Conservation (phyloP, 805 yeast genomes). For the Yamadazyma takamatsuzukensis region DNA sequence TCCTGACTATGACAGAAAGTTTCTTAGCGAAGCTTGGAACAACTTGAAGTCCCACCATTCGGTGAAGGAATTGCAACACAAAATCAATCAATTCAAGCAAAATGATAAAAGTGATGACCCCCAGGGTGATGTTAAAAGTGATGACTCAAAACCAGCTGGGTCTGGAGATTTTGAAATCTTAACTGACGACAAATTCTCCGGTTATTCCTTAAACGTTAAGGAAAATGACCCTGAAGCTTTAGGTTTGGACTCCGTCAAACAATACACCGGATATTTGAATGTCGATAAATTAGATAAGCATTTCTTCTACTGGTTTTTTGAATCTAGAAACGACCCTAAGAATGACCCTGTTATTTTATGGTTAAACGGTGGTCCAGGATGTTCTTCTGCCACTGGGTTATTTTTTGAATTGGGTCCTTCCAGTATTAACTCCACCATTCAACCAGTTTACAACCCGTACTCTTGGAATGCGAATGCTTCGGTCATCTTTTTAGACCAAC, state of each 20-base stretch:
- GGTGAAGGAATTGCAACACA: slow-evolving; percentile 8
- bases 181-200: slow-evolving; percentile 18
- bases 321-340: slow-evolving; percentile 81
- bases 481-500: slow-evolving; percentile 89
- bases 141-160: no score
- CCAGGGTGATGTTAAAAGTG: neutral
- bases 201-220: slow-evolving; percentile 28
- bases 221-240: slow-evolving; percentile 31
- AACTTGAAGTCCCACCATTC: no score
- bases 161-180: slow-evolving; percentile 19
- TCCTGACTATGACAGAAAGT: no score
- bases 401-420: slow-evolving; percentile 93
- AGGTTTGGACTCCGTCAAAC: slow-evolving; percentile 35
- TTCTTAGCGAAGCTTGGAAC: no score
- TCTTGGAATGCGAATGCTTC: slow-evolving; percentile 93
- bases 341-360: slow-evolving; percentile 86
- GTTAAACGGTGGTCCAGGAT: slow-evolving; percentile 97
- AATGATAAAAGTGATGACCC: no score
- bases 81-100: slow-evolving; percentile 5
- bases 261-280: slow-evolving; percentile 39
- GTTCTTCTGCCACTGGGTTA: slow-evolving; percentile 86
- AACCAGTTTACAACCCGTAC: slow-evolving; percentile 73
- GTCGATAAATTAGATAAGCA: slow-evolving; percentile 51
- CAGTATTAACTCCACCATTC: slow-evolving; percentile 58
- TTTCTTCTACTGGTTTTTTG: slow-evolving; percentile 92